Evolutionary conservation across 805 yeast genomes (phyloP), one percentile per base, ranked within the genome.

Genomic region (Metschnikowia aberdeeniae): DNA sequence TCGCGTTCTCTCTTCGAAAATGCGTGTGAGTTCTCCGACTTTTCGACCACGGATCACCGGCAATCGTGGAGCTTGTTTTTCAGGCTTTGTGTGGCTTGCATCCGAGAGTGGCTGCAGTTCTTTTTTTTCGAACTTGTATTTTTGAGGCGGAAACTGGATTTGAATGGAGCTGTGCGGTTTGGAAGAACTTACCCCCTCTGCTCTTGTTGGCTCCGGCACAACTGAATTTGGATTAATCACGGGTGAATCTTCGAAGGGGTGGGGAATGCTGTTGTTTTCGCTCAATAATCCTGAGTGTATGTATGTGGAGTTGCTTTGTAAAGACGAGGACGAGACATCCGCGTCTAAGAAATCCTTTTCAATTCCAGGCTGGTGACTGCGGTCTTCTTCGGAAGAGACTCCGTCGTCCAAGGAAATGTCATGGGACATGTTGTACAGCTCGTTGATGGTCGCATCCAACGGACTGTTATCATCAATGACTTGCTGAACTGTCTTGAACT

Each of bases 1-100:
- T 45, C 69, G 64, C 4, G 67, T 59, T 51, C 84, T 66, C 56
- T 82, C 86, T 56, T 83, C 89, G 52, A 78, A 83, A 33, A 82
- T 61, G 46, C 73, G 75, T 1, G 88, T 84, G 47, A 83, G 64
- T 55, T 77, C 81, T 10, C 81, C 77, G 1, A 83, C 88, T 60
- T 78, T 79, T 42, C 77, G 69, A 10, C 80, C 82, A 13, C 81
- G 59, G 10, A 76, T 68, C 6, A 78, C 78, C 5, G 75, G 75
- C 44, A 62, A 63, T 38, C 60, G 63, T 6, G 44, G 46, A 10
- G 35, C n/a, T 30, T 22, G 40, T 34, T 37, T n/a, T 5, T 29
- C 30, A 4, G 30, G 10, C 22, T 29, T 36, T 12, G 38, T 13
- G 3, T 35, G 26, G 6, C 6, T 30, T 13, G 22, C 31, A 34